Percentiles rank a stretch among this genome's conserved stretches.
Evolutionary conservation across 441 rosid genomes (phyloP).

Genomic region (Bocquillonia castaneifolia): DNA sequence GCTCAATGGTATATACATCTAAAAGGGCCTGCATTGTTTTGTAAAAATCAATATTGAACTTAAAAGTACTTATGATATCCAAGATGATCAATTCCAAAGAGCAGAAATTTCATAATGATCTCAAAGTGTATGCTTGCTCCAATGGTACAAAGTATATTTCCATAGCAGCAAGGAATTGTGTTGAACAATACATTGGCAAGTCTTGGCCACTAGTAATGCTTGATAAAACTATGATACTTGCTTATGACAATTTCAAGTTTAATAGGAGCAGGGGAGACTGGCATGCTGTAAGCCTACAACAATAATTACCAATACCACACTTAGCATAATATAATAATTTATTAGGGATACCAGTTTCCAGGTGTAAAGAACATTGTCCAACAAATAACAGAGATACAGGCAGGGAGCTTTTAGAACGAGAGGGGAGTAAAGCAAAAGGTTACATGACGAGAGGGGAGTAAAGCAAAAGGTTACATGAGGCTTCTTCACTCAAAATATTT

Average conservation of each 20-base stretch:
- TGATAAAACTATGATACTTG: not conserved
- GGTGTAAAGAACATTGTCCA: not conserved
- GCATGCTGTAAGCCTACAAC: too few relatives aligned
- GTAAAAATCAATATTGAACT: not conserved
- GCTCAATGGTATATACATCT: conserved; percentile 81
- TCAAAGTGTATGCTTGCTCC: not conserved
- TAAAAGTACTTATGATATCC: not conserved
- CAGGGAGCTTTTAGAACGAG: not conserved
- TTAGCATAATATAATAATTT: not conserved
- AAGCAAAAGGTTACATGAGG: not conserved
- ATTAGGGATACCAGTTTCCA: not conserved
- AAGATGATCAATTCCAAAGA: not conserved
- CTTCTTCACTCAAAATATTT: not conserved
- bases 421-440: too few relatives aligned
- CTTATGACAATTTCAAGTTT: too few relatives aligned
- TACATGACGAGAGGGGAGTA: too few relatives aligned
- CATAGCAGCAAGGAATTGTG: not conserved
- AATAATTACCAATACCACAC: too few relatives aligned
- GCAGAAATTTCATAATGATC: not conserved
- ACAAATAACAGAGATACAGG: not conserved
- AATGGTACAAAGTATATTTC: not conserved
- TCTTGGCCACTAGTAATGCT: not conserved
- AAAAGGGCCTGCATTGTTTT: conserved; percentile 61
- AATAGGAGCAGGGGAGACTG: too few relatives aligned
- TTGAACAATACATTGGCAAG: not conserved